Percentiles rank a stretch among this genome's conserved stretches.
Conservation (phyloP, 257 asterid species). For the Solanum virginianum region DNA sequence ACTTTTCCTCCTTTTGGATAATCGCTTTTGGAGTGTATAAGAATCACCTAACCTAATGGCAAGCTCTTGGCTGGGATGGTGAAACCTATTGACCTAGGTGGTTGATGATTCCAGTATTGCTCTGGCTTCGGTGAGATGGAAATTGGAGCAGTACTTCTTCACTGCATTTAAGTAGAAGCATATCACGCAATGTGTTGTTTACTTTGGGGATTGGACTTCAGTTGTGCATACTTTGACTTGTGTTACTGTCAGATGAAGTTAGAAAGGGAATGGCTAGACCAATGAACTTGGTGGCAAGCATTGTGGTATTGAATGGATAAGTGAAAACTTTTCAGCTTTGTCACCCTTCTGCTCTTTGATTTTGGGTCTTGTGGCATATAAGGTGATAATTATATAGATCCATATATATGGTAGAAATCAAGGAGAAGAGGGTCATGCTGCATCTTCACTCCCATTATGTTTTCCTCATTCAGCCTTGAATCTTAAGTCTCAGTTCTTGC, state of each 20-base stretch:
- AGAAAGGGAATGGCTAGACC: neutral
- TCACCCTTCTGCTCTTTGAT: neutral
- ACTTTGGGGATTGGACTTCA: neutral
- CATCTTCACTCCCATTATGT: neutral
- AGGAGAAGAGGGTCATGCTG: neutral
- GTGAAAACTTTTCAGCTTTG: neutral
- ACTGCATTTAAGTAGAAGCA: neutral
- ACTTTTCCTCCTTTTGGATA: neutral
- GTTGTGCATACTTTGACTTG: neutral
- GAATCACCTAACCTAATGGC: neutral
- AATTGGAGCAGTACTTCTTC: neutral
- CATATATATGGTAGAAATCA: neutral
- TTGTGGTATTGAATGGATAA: neutral
- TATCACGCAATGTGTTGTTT: neutral
- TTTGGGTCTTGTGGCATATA: neutral
- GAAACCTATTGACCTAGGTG: neutral
- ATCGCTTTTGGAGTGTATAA: neutral
- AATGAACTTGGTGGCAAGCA: neutral
- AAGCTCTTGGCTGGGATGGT: neutral
- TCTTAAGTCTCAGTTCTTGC: neutral
- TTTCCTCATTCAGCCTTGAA: neutral
- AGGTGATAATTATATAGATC: neutral
- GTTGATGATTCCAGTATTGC: neutral
- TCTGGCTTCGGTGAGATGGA: neutral
- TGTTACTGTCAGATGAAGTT: neutral